These are phyloP conservation scores for Epichloe gansuensis DNA, from an alignment of 2,329 filamentous ascomycete genomes.

Conservation along the genomic window DNA sequence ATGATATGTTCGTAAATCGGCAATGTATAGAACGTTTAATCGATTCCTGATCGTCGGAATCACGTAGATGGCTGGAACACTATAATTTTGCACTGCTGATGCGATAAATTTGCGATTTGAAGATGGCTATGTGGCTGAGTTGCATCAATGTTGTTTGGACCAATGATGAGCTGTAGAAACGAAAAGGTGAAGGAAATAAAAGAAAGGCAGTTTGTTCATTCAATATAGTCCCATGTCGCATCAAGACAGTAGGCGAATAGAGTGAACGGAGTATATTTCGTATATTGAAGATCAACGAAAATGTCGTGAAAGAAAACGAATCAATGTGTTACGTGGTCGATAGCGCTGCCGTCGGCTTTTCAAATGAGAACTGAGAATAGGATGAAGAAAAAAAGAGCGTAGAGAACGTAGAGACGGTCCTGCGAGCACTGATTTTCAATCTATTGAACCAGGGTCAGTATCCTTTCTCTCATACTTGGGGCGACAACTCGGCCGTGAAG, in stretches of 20 bases:
- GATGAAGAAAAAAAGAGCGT: background rate
- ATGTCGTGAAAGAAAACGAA: background rate
- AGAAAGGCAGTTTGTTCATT: background rate
- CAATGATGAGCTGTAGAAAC: background rate
- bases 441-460: conserved; percentile 1
- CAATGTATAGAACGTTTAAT: background rate
- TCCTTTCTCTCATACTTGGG: background rate
- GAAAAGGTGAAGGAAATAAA: background rate
- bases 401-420: background rate
- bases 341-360: background rate
- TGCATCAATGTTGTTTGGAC: conserved; percentile 7
- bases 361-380: background rate
- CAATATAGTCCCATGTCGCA: conserved; percentile 1
- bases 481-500: background rate
- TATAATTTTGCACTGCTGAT: conserved; percentile 2
- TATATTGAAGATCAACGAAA: background rate
- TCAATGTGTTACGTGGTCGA: background rate
- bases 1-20: conserved; percentile 8
- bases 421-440: background rate
- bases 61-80: background rate
- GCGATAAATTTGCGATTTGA: background rate
- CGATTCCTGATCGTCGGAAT: background rate
- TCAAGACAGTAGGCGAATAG: background rate
- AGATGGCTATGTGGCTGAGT: background rate
- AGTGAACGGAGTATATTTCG: background rate